Base-by-base conservation (phyloP, 768 basidiomycete genomes). In the Mycena galopus region DNA sequence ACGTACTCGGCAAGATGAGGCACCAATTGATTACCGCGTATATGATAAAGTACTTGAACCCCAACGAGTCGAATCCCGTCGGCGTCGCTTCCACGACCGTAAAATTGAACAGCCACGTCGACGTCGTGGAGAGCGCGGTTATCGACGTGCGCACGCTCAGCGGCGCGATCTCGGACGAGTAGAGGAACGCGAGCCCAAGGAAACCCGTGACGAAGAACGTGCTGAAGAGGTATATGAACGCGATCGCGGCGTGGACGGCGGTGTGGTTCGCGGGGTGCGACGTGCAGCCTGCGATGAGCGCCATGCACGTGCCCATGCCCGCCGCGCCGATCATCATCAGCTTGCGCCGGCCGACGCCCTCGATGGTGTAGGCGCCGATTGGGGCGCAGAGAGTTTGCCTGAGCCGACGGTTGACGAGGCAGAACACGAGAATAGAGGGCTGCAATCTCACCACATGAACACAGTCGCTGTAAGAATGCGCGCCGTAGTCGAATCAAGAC, bases 161-260 rank as follows among this genome's bases (percentile, higher is more conserved):
- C 1, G 74, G 74, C 14, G 74, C 74, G 44, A 75, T 69, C 64
- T 75, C 74, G 42, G 67, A 66, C 32, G 67, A 69, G 64, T 75
- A 75, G 27, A 75, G 67, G 64, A 75, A 75, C 29, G 74, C 74
- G n/a, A 75, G 67, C 14, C 74, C 74, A n/a, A 75, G 74, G 71
- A 37, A 75, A 44, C 74, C 74, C 32, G 74, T 61, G 53, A 69
- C 74, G 67, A 75, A 75, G 65, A 72, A 72, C 21, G 39, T 29
- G 55, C 64, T 69, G 64, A 69, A 75, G 42, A 75, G 71, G 55
- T 75, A 75, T 29, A 75, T 25, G 65, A 75, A 75, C n/a, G 71
- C 74, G 67, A 75, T 72, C 25, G 74, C 71, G 14, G 58, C 74
- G 59, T 75, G 74, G n/a, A 75, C 51, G 12, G 74, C 71, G n/a